Conservation (phyloP, 2,329 filamentous ascomycete species). For the Ambrosiella cleistominuta region DNA sequence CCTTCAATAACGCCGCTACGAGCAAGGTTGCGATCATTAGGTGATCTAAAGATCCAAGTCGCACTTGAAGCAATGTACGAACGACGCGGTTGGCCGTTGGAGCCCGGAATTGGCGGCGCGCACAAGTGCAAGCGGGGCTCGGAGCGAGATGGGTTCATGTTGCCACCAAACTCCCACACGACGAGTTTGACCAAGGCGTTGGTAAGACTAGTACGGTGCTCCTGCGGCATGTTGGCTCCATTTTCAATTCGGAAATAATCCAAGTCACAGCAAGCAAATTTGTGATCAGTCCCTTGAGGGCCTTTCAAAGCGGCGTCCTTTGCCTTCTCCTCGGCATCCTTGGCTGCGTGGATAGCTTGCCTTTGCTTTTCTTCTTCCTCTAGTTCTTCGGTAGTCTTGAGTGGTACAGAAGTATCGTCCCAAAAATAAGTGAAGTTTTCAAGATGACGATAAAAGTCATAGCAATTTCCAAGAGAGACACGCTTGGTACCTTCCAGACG, state of each 20-base stretch:
- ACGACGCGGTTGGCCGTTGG: slow-evolving; percentile 20
- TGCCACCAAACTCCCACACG: slow-evolving; percentile 49
- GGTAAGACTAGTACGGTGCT: slow-evolving; percentile 38
- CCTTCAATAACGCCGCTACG: slow-evolving; percentile 43
- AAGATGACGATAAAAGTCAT: slow-evolving; percentile 48
- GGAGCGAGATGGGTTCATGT: slow-evolving; percentile 34
- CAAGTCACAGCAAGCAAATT: slow-evolving; percentile 9
- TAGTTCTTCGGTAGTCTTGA: slow-evolving; percentile 16
- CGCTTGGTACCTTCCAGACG: slow-evolving; percentile 38
- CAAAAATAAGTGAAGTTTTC: slow-evolving; percentile 42
- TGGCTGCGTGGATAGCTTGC: neutral
- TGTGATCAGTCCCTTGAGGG: slow-evolving; percentile 1
- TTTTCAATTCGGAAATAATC: slow-evolving; percentile 28
- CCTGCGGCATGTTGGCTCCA: slow-evolving; percentile 39
- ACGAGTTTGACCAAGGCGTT: slow-evolving; percentile 45
- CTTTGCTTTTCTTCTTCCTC: slow-evolving; percentile 4
- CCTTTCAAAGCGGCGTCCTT: neutral
- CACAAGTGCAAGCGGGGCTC: slow-evolving; percentile 42
- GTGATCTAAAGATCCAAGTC: slow-evolving; percentile 42
- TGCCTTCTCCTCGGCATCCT: neutral
- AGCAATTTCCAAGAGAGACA: slow-evolving; percentile 42
- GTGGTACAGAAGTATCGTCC: slow-evolving; percentile 37
- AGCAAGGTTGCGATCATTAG: slow-evolving; percentile 40
- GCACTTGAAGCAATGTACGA: slow-evolving; percentile 42
- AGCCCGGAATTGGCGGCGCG: slow-evolving; percentile 19